Evolutionary conservation across 306 rosid species (phyloP).

Genomic region (Adenanthera pavonina): DNA sequence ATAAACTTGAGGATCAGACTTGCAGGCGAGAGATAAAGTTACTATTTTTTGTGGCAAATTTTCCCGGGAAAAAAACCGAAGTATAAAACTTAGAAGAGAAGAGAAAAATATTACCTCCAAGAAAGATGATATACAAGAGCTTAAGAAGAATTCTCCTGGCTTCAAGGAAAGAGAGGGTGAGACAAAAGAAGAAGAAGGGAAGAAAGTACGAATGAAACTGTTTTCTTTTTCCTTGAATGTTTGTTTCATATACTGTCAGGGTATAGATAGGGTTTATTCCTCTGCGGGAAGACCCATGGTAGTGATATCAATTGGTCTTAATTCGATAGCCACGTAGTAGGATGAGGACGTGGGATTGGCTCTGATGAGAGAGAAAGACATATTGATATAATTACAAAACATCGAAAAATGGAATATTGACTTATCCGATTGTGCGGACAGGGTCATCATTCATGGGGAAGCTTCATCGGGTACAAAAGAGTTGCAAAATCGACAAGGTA

Average conservation of each 20-base stretch:
- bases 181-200: background rate
- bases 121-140: background rate
- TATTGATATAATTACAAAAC: background rate
- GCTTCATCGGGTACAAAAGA: background rate
- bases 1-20: background rate
- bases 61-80: constrained; percentile 9
- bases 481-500: background rate
- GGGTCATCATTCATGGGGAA: background rate
- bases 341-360: background rate
- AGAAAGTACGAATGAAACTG: background rate
- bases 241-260: background rate
- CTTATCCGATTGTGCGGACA: background rate
- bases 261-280: background rate
- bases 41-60: background rate
- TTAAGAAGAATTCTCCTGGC: background rate
- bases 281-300: background rate
- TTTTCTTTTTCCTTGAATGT: background rate
- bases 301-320: background rate
- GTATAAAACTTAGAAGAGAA: background rate
- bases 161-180: background rate
- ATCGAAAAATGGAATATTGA: background rate
- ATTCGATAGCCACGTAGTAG: background rate
- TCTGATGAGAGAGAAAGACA: background rate
- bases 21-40: background rate
- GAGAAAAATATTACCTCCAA: background rate